Evolutionary conservation across 805 yeast genomes (phyloP).

Genomic region (Ogataea paradorogensis): DNA sequence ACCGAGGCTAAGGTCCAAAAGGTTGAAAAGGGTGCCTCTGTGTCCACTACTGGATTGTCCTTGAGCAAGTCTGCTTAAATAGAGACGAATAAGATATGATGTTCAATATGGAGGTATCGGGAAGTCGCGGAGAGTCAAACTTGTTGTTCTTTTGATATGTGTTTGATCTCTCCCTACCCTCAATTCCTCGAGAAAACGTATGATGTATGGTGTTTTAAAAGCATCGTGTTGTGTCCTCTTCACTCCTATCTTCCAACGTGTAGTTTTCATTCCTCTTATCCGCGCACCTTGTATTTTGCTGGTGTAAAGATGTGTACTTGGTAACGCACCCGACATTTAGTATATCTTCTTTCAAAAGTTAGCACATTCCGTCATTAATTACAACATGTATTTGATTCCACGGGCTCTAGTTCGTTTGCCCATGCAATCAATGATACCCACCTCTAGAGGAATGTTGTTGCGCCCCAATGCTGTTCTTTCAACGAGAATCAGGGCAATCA

Average conservation of each 20-base stretch:
- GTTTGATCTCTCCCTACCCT: background rate
- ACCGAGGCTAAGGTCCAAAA: conserved; percentile 73
- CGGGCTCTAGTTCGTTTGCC: conserved; percentile 1
- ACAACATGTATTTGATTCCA: conserved; percentile 1
- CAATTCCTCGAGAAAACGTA: background rate
- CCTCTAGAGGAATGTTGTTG: background rate
- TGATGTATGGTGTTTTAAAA: no score
- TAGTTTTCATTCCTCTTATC: no score
- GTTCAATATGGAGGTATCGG: conserved; percentile 9
- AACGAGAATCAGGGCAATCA: background rate
- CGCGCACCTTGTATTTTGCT: background rate
- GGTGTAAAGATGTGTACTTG: conserved; percentile 4
- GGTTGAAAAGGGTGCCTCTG: conserved; percentile 63
- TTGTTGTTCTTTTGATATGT: no score
- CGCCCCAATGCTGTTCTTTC: background rate
- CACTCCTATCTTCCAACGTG: no score
- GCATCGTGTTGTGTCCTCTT: no score
- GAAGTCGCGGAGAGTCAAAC: background rate
- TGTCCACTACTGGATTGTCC: conserved; percentile 26
- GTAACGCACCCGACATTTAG: no score
- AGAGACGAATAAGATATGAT: conserved; percentile 8
- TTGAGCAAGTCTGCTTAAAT: conserved; percentile 18
- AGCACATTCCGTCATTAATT: background rate
- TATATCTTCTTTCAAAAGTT: no score
- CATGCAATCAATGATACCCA: background rate